phyloP scores from a whole-genome alignment of 495 filamentous ascomycete genomes.

The Neurospora sp. region DNA sequence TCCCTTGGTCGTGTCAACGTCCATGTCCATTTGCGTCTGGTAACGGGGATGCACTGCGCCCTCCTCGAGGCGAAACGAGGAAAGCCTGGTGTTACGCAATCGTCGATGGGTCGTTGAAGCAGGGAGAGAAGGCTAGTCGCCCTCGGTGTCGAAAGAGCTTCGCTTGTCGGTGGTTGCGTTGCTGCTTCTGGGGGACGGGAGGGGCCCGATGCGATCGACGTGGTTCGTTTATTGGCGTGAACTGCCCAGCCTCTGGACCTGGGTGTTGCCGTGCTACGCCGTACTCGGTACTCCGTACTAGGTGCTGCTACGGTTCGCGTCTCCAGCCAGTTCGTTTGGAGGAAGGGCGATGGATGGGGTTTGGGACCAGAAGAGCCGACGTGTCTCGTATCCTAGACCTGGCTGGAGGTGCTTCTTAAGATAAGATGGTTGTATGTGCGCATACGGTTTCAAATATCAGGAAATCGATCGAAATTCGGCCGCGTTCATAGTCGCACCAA shows the following conservation, averaged over 20 bases:
- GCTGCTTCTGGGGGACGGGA: background rate
- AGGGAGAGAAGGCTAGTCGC: background rate
- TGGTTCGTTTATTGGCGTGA: conserved; percentile 1
- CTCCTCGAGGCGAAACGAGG: background rate
- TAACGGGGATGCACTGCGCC: background rate
- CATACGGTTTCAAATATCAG: background rate
- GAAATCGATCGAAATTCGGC: background rate
- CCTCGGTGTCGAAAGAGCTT: background rate
- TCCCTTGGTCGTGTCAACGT: conserved; percentile 5
- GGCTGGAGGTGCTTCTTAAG: background rate
- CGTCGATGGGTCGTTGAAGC: background rate
- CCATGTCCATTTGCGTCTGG: conserved; percentile 18
- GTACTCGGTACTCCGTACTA: background rate
- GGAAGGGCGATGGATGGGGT: background rate
- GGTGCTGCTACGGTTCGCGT: background rate
- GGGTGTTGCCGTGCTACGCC: background rate
- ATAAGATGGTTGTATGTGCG: background rate
- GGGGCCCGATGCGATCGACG: background rate
- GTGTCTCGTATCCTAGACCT: background rate
- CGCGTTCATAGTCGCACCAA: background rate
- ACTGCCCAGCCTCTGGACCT: background rate
- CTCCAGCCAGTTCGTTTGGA: background rate
- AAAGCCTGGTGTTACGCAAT: background rate
- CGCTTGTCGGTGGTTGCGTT: background rate
- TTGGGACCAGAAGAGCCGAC: background rate